These are phyloP conservation scores for Exophiala xenobiotica DNA, from an alignment of 2,329 filamentous ascomycete genomes.

Conservation along the genomic window DNA sequence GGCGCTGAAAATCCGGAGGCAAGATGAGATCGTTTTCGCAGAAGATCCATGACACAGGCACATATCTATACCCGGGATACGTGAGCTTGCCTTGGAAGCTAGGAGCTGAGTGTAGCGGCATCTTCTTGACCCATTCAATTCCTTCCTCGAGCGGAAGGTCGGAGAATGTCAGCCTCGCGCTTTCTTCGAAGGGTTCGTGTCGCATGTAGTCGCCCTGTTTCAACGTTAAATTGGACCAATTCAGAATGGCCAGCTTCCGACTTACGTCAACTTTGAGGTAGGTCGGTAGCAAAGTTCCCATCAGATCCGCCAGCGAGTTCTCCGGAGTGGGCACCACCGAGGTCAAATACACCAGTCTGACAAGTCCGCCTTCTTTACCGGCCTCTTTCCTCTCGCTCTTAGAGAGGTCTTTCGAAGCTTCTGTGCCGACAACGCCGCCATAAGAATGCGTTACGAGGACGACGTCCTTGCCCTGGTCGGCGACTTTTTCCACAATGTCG, in stretches of 20 bases:
- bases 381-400: conserved; percentile 19
- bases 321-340: conserved; percentile 21
- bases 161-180: conserved; percentile 10
- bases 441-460: conserved; percentile 39
- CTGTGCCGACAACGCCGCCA: conserved; percentile 35
- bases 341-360: conserved; percentile 33
- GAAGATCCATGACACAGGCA: conserved; percentile 43
- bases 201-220: conserved; percentile 18
- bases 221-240: background rate
- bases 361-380: conserved; percentile 29
- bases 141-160: conserved; percentile 20
- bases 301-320: conserved; percentile 12
- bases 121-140: conserved; percentile 25
- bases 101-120: conserved; percentile 31
- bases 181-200: conserved; percentile 13
- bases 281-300: conserved; percentile 6
- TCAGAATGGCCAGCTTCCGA: background rate
- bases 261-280: conserved; percentile 15
- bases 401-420: conserved; percentile 33
- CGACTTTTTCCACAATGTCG: conserved; percentile 27
- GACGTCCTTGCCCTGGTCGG: conserved; percentile 32
- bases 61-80: conserved; percentile 40
- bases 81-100: conserved; percentile 34
- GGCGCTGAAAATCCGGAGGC: conserved; percentile 35
- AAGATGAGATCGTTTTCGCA: conserved; percentile 42